phyloP scores from a whole-genome alignment of 2,329 filamentous ascomycete species.

The Fusarium austroafricanum region DNA sequence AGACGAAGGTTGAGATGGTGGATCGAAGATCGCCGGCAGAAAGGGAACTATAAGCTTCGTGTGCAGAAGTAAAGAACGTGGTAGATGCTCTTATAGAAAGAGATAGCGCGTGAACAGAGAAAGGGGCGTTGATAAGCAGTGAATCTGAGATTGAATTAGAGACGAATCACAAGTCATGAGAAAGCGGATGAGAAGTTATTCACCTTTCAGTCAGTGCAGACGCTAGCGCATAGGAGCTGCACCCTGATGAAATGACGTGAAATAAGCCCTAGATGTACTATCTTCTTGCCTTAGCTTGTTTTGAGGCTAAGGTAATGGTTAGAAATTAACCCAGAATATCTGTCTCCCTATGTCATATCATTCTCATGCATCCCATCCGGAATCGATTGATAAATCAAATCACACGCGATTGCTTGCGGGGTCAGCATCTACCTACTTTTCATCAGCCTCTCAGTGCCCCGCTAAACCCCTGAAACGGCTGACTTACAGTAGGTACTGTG shows the following conservation, averaged over 20 bases:
- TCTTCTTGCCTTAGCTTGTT: not conserved
- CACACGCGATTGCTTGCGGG: conserved; percentile 28
- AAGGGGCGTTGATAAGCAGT: conserved; percentile 2
- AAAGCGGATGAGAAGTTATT: conserved; percentile 14
- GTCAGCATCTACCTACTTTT: not conserved
- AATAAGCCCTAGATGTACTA: not conserved
- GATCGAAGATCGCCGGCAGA: not conserved
- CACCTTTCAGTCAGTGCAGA: conserved; percentile 8
- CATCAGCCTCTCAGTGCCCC: conserved; percentile 5
- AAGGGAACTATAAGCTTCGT: not conserved
- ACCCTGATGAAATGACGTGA: conserved; percentile 10
- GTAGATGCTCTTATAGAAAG: not conserved
- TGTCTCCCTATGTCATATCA: conserved; percentile 5
- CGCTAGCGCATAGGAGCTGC: conserved; percentile 14
- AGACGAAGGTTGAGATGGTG: not conserved
- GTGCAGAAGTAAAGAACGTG: not conserved
- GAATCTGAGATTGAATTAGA: conserved; percentile 10
- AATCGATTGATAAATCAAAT: conserved; percentile 8
- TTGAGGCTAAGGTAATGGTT: not conserved
- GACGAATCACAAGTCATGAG: conserved; percentile 13
- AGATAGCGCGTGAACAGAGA: not conserved
- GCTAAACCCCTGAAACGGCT: conserved; percentile 9
- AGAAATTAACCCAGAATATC: not conserved
- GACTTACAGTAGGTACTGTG: conserved; percentile 15
- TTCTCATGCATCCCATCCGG: conserved; percentile 9